Conservation (phyloP, 2,329 filamentous ascomycete genomes). For the Penicillium sp. region DNA sequence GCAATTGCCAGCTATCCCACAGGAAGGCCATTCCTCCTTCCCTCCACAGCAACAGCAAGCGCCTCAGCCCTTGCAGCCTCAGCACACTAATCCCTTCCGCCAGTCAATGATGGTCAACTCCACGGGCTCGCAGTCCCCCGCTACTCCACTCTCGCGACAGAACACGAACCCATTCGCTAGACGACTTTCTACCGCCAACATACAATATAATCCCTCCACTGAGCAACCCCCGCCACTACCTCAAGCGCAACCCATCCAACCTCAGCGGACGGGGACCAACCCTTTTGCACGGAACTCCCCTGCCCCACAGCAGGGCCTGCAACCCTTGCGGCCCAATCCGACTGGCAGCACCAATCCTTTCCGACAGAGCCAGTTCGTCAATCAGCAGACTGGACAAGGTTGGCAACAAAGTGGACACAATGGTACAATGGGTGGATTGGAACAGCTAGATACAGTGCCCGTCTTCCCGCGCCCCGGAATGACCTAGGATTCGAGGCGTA, state of each 20-base stretch:
- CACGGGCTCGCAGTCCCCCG: constrained; percentile 51
- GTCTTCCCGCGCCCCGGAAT: constrained; percentile 78
- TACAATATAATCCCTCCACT: constrained; percentile 28
- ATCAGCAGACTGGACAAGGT: constrained; percentile 79
- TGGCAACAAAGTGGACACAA: constrained; percentile 75
- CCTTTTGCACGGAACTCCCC: constrained; percentile 60
- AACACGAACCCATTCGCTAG: constrained; percentile 88
- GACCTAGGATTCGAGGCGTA: constrained; percentile 19
- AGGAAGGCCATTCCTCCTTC: constrained; percentile 49
- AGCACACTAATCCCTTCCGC: constrained; percentile 83
- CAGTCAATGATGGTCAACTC: constrained; percentile 70
- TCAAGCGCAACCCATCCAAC: constrained; percentile 44
- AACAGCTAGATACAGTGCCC: constrained; percentile 72
- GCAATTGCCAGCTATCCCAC: constrained; percentile 46
- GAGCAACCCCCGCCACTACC: constrained; percentile 25
- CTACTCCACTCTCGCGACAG: constrained; percentile 54
- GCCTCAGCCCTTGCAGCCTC: constrained; percentile 39
- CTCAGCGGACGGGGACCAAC: constrained; percentile 66
- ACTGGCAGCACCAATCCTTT: constrained; percentile 95
- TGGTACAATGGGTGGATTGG: constrained; percentile 70
- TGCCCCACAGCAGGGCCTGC: constrained; percentile 33
- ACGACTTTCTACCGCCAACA: constrained; percentile 39
- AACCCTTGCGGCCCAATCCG: constrained; percentile 62
- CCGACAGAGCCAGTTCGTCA: constrained; percentile 83
- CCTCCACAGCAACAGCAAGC: constrained; percentile 39